phyloP scores from a whole-genome alignment of 208 protist species.

The Acanthamoeba sp. region DNA sequence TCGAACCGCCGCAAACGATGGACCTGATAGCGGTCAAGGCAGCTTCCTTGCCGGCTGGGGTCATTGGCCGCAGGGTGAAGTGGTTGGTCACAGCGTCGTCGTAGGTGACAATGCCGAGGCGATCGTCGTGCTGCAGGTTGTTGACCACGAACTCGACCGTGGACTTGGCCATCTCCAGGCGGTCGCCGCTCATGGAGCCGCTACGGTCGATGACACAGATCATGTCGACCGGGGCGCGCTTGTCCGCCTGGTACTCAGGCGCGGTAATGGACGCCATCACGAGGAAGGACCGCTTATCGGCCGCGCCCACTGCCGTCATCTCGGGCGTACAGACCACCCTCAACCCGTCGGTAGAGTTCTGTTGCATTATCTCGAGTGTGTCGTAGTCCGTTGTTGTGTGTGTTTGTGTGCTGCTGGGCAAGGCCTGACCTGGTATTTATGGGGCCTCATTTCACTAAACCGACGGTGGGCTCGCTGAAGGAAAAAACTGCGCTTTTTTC shows the following conservation, averaged over 20 bases:
- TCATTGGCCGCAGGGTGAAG: not conserved
- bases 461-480: too few relatives aligned
- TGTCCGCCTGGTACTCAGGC: not conserved
- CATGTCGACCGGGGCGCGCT: conserved; percentile 6
- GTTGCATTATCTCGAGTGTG: too few relatives aligned
- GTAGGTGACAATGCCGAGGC: conserved; percentile 3
- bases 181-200: not conserved
- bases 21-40: not conserved
- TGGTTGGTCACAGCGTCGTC: not conserved
- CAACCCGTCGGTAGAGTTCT: too few relatives aligned
- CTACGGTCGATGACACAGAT: conserved; percentile 56
- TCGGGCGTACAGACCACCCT: conserved; percentile 1
- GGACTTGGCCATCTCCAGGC: not conserved
- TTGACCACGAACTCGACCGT: not conserved
- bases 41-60: not conserved
- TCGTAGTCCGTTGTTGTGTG: too few relatives aligned
- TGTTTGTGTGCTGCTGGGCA: too few relatives aligned
- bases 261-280: conserved; percentile 1
- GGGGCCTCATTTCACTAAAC: too few relatives aligned
- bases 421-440: too few relatives aligned
- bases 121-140: not conserved
- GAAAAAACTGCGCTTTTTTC: too few relatives aligned
- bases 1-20: not conserved
- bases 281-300: not conserved
- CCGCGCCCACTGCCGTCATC: not conserved